Percentiles rank a stretch among this genome's conserved stretches.
These are phyloP conservation scores for Acidiella bohemica DNA, from an alignment of 495 filamentous ascomycete species.

Conservation along the genomic window DNA sequence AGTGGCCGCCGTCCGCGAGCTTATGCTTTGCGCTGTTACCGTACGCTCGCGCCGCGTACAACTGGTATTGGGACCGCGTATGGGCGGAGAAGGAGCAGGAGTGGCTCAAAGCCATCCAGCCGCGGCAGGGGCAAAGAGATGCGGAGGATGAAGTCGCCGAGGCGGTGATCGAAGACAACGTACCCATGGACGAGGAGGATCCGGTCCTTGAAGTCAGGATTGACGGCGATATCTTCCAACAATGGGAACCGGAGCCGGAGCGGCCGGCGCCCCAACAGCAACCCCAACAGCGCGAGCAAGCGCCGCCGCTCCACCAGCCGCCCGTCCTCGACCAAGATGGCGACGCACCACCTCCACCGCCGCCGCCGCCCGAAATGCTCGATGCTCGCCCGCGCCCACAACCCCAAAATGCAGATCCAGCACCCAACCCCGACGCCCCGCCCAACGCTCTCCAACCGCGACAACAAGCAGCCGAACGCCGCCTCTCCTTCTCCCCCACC, in stretches of 20 bases:
- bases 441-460: background rate
- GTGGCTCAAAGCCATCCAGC: constrained; percentile 54
- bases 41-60: constrained; percentile 52
- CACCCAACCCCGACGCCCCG: background rate
- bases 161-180: constrained; percentile 31
- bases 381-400: background rate
- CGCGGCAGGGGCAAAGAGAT: constrained; percentile 39
- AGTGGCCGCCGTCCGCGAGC: constrained; percentile 66
- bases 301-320: constrained; percentile 14
- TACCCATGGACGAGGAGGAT: constrained; percentile 23
- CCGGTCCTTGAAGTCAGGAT: constrained; percentile 25
- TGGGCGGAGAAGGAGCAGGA: constrained; percentile 49
- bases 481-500: constrained; percentile 37
- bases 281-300: background rate
- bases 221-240: constrained; percentile 24
- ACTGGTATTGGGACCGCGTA: constrained; percentile 47
- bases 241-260: constrained; percentile 20
- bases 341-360: constrained; percentile 11
- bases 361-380: constrained; percentile 1
- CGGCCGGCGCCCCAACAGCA: background rate
- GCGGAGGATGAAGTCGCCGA: constrained; percentile 33
- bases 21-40: constrained; percentile 58
- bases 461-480: constrained; percentile 12
- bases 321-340: background rate
- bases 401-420: background rate